Evolutionary conservation across 2,329 filamentous ascomycete genomes (phyloP), one percentile per base, ranked within the genome.

Genomic region (Paracorniculantispora psalliotae): DNA sequence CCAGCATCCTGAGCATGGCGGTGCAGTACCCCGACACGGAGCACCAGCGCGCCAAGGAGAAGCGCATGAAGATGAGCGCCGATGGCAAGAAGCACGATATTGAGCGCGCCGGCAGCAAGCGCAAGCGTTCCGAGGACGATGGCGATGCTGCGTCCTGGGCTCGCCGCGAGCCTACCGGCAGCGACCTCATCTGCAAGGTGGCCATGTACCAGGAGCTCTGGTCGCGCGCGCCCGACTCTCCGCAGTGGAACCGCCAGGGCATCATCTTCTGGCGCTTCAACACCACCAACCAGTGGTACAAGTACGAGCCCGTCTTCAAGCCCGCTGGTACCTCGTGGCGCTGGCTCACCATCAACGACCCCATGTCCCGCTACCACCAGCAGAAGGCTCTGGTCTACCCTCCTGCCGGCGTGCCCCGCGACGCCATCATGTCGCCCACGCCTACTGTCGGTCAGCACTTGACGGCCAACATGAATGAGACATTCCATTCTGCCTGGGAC

Each of bases 201-300:
- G 82, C 82, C 68, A 87, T 87, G 84, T 84, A 85, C 68, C 85
- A 88, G 68, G 85, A 87, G 73, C 77, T 87, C 37, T 86, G 81
- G 78, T 86, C 82, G 3, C 73, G 73, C 62, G 71, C 81, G 4
- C 78, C 78, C 6, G 75, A 77, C 59, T 73, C 72, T 17, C 68
- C 67, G 48, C 69, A 74, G 64, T 87, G 83, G 81, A 79, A 75
- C 10, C 79, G 83, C n/a, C 81, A 84, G 52, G 79, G 77, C 35
- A 79, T 87, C 59, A 77, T 88, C 57, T 76, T 87, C 39, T 88
- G 85, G 85, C 83, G 83, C 2, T 88, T 88, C 69, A 76, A 75
- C 68, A 75, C 74, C 12, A 75, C 78, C 71, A 72, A 82, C 77
- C 64, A 77, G 73, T 82, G 80, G 72, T 76, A 77, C 72, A 77